phyloP scores from a whole-genome alignment of 768 basidiomycete genomes.

The Tricholoma flavovirens region DNA sequence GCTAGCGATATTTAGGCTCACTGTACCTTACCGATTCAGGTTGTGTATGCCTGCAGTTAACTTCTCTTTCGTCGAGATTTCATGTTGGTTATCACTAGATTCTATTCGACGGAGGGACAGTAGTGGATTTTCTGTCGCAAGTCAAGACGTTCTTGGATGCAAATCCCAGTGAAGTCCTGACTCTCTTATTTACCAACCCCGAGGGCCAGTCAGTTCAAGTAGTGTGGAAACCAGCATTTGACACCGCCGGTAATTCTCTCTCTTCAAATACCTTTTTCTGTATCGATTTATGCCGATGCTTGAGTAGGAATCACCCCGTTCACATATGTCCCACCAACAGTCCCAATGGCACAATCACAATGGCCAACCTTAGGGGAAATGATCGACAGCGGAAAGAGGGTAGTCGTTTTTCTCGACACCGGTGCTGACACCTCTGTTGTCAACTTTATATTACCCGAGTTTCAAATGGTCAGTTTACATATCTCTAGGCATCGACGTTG shows the following conservation, averaged over 20 bases:
- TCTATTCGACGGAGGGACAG: conserved; percentile 51
- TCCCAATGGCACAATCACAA: conserved; percentile 36
- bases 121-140: conserved; percentile 40
- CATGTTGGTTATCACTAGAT: conserved; percentile 16
- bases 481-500: background rate
- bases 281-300: background rate
- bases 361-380: conserved; percentile 66
- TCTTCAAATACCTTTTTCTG: background rate
- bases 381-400: conserved; percentile 52
- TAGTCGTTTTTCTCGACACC: conserved; percentile 58
- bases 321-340: conserved; percentile 46
- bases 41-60: conserved; percentile 25
- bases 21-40: conserved; percentile 17
- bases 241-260: conserved; percentile 32
- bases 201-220: conserved; percentile 44
- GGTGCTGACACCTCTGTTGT: conserved; percentile 36
- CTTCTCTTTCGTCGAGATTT: background rate
- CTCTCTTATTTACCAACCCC: conserved; percentile 63
- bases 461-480: conserved; percentile 44
- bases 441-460: conserved; percentile 52
- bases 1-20: background rate
- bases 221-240: conserved; percentile 50
- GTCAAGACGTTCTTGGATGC: conserved; percentile 53
- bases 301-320: conserved; percentile 34
- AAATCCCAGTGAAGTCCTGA: conserved; percentile 63